Evolutionary conservation across 2,329 filamentous ascomycete species (phyloP).

Genomic region (Sarocladium strictum): DNA sequence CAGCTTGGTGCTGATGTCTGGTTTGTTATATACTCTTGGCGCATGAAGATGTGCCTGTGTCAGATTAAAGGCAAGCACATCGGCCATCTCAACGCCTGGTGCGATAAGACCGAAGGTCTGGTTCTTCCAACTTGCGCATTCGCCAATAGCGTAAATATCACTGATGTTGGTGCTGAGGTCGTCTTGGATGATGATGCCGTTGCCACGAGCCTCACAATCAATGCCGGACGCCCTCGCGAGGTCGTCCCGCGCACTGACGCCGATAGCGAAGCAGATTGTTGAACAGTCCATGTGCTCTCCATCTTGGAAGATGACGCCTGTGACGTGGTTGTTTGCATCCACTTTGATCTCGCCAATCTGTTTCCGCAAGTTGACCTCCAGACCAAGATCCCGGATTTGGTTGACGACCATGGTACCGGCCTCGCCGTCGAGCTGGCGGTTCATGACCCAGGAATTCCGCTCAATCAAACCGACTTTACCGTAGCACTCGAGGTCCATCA

Average conservation of each 20-base stretch:
- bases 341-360: slow-evolving; percentile 67
- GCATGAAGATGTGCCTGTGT: slow-evolving; percentile 72
- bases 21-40: slow-evolving; percentile 67
- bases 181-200: slow-evolving; percentile 67
- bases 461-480: slow-evolving; percentile 73
- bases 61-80: slow-evolving; percentile 84
- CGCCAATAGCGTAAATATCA: slow-evolving; percentile 80
- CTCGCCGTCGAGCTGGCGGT: slow-evolving; percentile 74
- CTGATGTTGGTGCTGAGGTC: slow-evolving; percentile 63
- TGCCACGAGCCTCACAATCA: slow-evolving; percentile 60
- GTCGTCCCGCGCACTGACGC: slow-evolving; percentile 75
- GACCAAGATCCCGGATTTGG: slow-evolving; percentile 69
- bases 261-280: slow-evolving; percentile 85
- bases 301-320: slow-evolving; percentile 73
- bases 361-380: slow-evolving; percentile 75
- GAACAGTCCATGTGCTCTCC: slow-evolving; percentile 71
- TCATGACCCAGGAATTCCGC: slow-evolving; percentile 75
- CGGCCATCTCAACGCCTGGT: slow-evolving; percentile 87
- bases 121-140: slow-evolving; percentile 84
- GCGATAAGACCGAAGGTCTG: slow-evolving; percentile 87
- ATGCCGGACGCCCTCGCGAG: slow-evolving; percentile 66
- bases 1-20: slow-evolving; percentile 85
- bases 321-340: slow-evolving; percentile 60
- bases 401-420: slow-evolving; percentile 77
- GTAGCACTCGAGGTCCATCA: slow-evolving; percentile 78